Conservation (phyloP, 2,329 filamentous ascomycete genomes). For the Colletotrichum shisoi region DNA sequence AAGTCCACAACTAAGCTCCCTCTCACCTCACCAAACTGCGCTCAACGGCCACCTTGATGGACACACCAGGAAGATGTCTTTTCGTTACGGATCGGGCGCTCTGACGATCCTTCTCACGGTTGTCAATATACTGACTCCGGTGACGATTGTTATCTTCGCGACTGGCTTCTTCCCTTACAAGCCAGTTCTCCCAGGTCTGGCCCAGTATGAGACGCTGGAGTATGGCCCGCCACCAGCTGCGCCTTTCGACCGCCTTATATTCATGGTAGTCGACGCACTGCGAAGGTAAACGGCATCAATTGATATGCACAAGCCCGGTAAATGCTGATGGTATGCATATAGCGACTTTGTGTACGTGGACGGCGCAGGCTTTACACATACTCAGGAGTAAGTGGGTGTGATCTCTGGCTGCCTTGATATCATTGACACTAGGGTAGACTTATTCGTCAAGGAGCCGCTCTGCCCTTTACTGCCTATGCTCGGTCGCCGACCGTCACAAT, state of each 20-base stretch:
- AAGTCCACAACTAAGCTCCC: neutral
- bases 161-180: slow-evolving; percentile 98
- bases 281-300: slow-evolving; percentile 68
- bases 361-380: slow-evolving; percentile 83
- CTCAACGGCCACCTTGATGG: slow-evolving; percentile 36
- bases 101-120: slow-evolving; percentile 58
- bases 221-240: slow-evolving; percentile 67
- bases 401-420: neutral
- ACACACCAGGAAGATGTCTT: slow-evolving; percentile 32
- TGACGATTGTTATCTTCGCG: slow-evolving; percentile 79
- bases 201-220: slow-evolving; percentile 67
- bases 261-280: slow-evolving; percentile 97
- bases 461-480: slow-evolving; percentile 95
- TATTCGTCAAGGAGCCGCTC: slow-evolving; percentile 80
- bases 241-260: slow-evolving; percentile 87
- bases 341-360: slow-evolving; percentile 93
- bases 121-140: slow-evolving; percentile 79
- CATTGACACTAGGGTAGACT: slow-evolving; percentile 62
- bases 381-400: slow-evolving; percentile 72
- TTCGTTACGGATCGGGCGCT: slow-evolving; percentile 25
- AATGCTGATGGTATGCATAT: slow-evolving; percentile 40
- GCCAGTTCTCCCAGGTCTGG: slow-evolving; percentile 85
- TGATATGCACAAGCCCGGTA: neutral
- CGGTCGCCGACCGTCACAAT: slow-evolving; percentile 98
- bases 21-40: neutral